Evolutionary conservation across 78 protist species (phyloP).

Genomic region (Pigoraptor vietnamica): DNA sequence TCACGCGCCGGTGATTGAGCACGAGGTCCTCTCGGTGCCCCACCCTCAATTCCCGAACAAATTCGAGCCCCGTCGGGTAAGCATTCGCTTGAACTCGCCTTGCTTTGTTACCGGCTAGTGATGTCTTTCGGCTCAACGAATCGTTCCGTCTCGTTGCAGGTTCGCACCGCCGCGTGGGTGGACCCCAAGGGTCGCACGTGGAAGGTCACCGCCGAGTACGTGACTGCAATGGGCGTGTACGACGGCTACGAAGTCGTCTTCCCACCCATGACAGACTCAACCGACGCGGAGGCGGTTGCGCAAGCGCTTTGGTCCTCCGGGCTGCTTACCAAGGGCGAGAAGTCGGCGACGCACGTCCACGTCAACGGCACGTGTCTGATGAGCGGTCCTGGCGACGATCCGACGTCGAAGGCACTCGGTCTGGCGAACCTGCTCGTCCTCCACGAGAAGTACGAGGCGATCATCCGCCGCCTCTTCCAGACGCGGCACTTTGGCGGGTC

Average conservation of each 20-base stretch:
- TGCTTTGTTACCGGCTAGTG: too few species aligned
- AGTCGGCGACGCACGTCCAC: background rate
- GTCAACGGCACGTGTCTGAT: background rate
- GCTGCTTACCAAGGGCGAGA: background rate
- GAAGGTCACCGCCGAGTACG: background rate
- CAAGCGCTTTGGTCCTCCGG: background rate
- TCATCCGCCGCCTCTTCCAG: background rate
- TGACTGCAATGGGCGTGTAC: background rate
- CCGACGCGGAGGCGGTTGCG: background rate
- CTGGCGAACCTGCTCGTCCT: background rate
- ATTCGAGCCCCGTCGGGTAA: background rate
- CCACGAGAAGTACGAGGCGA: background rate
- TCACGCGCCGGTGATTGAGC: background rate
- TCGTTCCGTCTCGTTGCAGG: background rate
- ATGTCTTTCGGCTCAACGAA: background rate
- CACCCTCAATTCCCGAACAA: background rate
- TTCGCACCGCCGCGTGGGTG: background rate
- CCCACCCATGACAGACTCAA: background rate
- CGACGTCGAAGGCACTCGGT: background rate
- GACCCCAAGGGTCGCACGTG: background rate
- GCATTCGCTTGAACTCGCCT: too few species aligned
- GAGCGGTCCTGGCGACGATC: background rate
- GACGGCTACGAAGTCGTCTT: background rate
- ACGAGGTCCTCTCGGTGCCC: background rate
- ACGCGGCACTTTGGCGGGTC: background rate